A percentile compares a stretch with the other conserved stretches of the same genome.
Evolutionary conservation across 2,329 filamentous ascomycete genomes (phyloP).

Genomic region (Fusarium burgessii): DNA sequence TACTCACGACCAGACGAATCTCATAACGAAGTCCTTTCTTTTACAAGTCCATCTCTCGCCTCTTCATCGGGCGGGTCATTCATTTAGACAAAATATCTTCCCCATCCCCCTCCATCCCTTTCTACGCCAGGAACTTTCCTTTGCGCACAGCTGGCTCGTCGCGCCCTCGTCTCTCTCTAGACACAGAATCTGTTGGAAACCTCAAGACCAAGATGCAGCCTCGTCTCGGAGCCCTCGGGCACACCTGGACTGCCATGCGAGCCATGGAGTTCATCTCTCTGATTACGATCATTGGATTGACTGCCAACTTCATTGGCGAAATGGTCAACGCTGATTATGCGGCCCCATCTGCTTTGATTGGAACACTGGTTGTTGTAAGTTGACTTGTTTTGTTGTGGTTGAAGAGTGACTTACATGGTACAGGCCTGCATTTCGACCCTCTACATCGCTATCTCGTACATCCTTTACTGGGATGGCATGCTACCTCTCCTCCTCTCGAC

Average conservation of each 20-base stretch:
- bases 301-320: slow-evolving; percentile 82
- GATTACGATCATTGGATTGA: slow-evolving; percentile 82
- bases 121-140: slow-evolving; percentile 58
- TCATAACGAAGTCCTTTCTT: slow-evolving; percentile 20
- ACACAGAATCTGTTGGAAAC: slow-evolving; percentile 49
- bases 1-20: slow-evolving; percentile 32
- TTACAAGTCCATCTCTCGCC: slow-evolving; percentile 28
- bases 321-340: slow-evolving; percentile 75
- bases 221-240: slow-evolving; percentile 77
- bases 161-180: slow-evolving; percentile 58
- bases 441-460: slow-evolving; percentile 83
- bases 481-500: slow-evolving; percentile 79
- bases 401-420: slow-evolving; percentile 2
- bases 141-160: slow-evolving; percentile 55
- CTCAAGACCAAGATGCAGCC: slow-evolving; percentile 58
- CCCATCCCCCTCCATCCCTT: slow-evolving; percentile 51
- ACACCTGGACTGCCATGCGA: slow-evolving; percentile 81
- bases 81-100: slow-evolving; percentile 50
- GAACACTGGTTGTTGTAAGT: slow-evolving; percentile 83
- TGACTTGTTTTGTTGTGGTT: not conserved
- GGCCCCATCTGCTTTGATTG: slow-evolving; percentile 79
- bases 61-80: slow-evolving; percentile 40
- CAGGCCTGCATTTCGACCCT: slow-evolving; percentile 83
- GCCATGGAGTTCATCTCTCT: slow-evolving; percentile 78
- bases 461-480: slow-evolving; percentile 82